Percentiles rank a stretch among this genome's conserved stretches.
Conservation (phyloP, 345 rosid species). For the Salix udensis region DNA sequence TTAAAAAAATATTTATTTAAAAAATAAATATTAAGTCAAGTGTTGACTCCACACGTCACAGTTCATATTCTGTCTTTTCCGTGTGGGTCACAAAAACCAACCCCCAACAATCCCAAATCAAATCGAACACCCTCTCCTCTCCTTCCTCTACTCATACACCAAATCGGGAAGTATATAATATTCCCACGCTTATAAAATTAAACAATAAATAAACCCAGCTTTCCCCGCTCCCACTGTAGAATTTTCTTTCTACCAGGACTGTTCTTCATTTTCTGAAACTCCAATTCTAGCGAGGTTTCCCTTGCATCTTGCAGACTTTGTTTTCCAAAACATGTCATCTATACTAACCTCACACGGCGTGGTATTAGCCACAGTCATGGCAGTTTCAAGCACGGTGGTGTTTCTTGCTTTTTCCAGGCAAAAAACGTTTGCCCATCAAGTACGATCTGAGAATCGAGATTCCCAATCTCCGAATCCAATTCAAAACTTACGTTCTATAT, state of each 20-base stretch:
- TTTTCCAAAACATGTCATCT: conserved; percentile 12
- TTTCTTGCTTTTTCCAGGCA: conserved; percentile 61
- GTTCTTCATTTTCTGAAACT: too few relatives aligned
- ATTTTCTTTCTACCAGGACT: background rate
- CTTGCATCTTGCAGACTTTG: background rate
- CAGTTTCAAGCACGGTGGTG: conserved; percentile 66
- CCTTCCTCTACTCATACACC: background rate
- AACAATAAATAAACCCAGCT: background rate
- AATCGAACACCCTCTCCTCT: background rate
- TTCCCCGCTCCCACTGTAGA: background rate
- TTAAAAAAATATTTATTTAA: background rate
- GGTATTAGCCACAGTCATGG: conserved; percentile 78
- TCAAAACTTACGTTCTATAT: conserved; percentile 47
- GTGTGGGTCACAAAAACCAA: background rate
- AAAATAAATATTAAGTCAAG: background rate
- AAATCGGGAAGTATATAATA: conserved; percentile 1
- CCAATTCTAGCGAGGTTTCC: background rate
- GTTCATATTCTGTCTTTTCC: background rate
- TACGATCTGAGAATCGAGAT: conserved; percentile 20
- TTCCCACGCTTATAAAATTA: background rate
- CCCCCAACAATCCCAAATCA: background rate
- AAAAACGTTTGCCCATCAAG: background rate
- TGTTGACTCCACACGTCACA: background rate
- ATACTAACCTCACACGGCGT: conserved; percentile 44
- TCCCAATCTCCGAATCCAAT: conserved; percentile 6